Conservation (phyloP, 139 green algal genomes). For the Parachlorella kessleri region DNA sequence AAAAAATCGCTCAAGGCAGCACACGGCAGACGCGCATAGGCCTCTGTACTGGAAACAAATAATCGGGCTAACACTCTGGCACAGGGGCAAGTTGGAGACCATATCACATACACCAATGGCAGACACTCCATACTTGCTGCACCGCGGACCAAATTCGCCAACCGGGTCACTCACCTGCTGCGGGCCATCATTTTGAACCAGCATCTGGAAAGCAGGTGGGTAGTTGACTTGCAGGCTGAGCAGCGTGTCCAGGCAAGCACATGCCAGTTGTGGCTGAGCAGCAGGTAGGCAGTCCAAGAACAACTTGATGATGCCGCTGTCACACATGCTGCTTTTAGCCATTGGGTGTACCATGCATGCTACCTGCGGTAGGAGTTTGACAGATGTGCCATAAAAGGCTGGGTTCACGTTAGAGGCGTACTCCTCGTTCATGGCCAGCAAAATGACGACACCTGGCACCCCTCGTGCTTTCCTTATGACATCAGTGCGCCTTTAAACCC, state of each 20-base stretch:
- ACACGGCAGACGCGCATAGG: neutral
- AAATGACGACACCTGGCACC: no score
- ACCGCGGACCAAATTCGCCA: neutral
- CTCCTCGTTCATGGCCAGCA: no score
- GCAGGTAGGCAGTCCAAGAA: slow-evolving; percentile 17
- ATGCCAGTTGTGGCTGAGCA: slow-evolving; percentile 3
- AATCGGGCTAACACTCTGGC: neutral
- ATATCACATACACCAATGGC: neutral
- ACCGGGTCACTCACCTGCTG: slow-evolving; percentile 13
- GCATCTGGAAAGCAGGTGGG: slow-evolving; percentile 5
- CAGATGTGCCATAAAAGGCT: no score
- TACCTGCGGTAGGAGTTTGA: neutral
- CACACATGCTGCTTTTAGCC: neutral
- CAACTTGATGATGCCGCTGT: neutral
- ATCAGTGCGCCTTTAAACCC: no score
- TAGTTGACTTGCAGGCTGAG: slow-evolving; percentile 14
- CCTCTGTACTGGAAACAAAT: neutral
- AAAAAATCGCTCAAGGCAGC: neutral
- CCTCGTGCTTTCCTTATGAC: no score
- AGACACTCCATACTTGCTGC: neutral
- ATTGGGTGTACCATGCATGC: neutral
- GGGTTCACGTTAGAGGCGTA: no score
- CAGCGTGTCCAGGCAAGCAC: slow-evolving; percentile 10
- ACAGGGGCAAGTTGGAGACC: no score
- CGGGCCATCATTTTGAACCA: slow-evolving; percentile 3